Conservation (phyloP, 2,329 filamentous ascomycete genomes). For the Fusarium pseudocircinatum region DNA sequence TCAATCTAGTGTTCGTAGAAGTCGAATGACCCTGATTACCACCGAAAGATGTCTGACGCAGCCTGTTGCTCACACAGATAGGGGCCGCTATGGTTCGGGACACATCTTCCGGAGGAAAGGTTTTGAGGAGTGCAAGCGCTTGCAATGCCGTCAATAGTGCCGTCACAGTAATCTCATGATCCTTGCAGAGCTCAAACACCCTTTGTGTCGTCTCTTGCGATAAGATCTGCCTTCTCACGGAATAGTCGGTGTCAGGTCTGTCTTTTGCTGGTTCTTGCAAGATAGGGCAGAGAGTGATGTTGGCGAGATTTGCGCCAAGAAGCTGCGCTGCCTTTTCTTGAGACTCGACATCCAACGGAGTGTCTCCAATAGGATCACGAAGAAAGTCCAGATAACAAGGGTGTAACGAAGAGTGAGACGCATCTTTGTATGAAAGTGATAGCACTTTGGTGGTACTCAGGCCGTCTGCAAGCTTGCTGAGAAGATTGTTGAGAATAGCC, state of each 20-base stretch:
- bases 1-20: neutral
- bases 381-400: constrained; percentile 1
- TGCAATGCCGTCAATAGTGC: neutral
- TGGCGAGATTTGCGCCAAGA: neutral
- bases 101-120: neutral
- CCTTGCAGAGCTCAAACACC: neutral
- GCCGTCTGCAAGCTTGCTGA: neutral
- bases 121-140: neutral
- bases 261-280: neutral
- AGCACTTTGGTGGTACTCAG: neutral
- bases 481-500: neutral
- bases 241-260: neutral
- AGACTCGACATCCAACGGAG: neutral
- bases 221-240: neutral
- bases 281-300: constrained; percentile 3
- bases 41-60: neutral
- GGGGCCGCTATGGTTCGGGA: neutral
- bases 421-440: neutral
- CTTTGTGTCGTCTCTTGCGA: neutral
- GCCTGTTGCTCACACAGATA: constrained; percentile 6
- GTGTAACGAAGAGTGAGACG: neutral
- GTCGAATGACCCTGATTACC: neutral
- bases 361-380: neutral
- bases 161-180: neutral
- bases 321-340: neutral